Conservation (phyloP, 371 early-diverging fungal genomes). For the Actinomortierella wolfii region DNA sequence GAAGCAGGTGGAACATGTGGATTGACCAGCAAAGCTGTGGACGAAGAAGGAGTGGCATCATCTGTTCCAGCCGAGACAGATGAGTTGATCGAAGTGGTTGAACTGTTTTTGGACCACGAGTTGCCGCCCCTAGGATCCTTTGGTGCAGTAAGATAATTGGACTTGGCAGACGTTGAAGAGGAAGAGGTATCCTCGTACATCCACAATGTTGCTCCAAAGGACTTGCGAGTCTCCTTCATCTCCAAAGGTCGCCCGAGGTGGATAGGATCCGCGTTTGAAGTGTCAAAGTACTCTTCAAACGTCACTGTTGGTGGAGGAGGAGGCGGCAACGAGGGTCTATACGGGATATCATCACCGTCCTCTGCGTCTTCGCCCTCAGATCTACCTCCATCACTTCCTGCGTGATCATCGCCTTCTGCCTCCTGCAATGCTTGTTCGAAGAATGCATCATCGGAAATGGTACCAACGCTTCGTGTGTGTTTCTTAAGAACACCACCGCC, state of each 20-base stretch:
- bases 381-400: slow-evolving; percentile 7
- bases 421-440: slow-evolving; percentile 37
- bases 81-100: not conserved
- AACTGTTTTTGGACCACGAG: not conserved
- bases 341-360: slow-evolving; percentile 11
- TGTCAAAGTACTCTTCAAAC: slow-evolving; percentile 44
- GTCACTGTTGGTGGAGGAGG: slow-evolving; percentile 30
- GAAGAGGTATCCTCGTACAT: slow-evolving; percentile 33
- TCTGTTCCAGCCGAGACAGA: slow-evolving; percentile 3
- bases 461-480: slow-evolving; percentile 31
- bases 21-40: not conserved
- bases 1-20: too few species aligned
- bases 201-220: slow-evolving; percentile 46
- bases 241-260: slow-evolving; percentile 43
- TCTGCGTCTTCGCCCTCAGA: slow-evolving; percentile 7
- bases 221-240: slow-evolving; percentile 34
- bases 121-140: not conserved
- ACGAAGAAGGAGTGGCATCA: not conserved
- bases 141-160: too few species aligned
- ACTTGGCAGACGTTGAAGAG: too few species aligned
- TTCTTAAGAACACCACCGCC: slow-evolving; percentile 16
- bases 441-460: slow-evolving; percentile 43
- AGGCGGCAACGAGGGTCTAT: slow-evolving; percentile 22
- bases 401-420: slow-evolving; percentile 10
- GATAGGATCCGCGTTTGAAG: slow-evolving; percentile 22